Base-by-base conservation (phyloP, 2,329 filamentous ascomycete genomes). In the Arthrobotrys musiformis region DNA sequence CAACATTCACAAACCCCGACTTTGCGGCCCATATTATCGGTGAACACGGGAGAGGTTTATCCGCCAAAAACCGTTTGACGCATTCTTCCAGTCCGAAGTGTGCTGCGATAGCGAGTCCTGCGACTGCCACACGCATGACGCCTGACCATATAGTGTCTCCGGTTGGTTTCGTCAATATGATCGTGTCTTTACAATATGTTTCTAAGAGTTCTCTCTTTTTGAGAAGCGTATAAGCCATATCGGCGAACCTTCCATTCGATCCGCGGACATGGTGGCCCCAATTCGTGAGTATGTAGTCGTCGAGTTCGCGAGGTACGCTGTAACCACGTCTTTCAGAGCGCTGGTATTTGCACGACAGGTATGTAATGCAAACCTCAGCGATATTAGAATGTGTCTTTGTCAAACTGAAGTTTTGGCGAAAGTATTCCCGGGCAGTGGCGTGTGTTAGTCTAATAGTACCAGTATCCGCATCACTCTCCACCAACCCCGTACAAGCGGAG, bases 341-440 rank as follows among this genome's bases (percentile, higher is more conserved):
- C 30, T 35, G 1, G 8, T 17, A 28, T 15, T 24, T 17, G 46
- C 42, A 60, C 22, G 28, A 66, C 9, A 73, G 37, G 28, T 73
- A 52, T 5, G 35, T 73, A 9, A 63, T 52, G 28, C 70, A 75
- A 6, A 9, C 15, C 11, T 44, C 40, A n/a, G 44, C 19, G 33
- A 75, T 75, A 19, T 46, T 4, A 11, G 1, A 9, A 2, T 75
- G 54, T 4, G 15, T 17, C 13, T 22, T 3, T 17, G 26, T 22
- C 9, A 75, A 3, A 2, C 63, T 15, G 4, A 22, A 33, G 0
- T 35, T 26, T 28, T 17, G 9, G 26, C 17, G 33, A 83, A 80
- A 58, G 46, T 81, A 83, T 72, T 82, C 80, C 37, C 82, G 79
- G 13, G 80, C 79, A 2, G 81, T 82, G 60, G 81, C 81, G 64